Base-by-base conservation (phyloP, 108 stramenopile species). In the Stephanodiscus minutulus region DNA sequence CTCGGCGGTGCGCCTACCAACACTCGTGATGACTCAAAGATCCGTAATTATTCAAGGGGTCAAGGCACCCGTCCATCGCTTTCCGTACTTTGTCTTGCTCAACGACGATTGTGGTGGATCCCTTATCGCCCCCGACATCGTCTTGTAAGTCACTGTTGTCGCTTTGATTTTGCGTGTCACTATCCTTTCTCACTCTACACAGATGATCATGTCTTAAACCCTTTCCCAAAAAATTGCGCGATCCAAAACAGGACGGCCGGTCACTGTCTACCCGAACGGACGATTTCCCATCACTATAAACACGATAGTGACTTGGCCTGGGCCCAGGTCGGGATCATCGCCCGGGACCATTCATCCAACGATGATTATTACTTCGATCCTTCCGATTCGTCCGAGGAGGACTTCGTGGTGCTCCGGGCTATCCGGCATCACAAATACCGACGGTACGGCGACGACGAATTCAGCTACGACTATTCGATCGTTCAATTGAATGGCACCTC, bases 101-200 rank as follows among this genome's bases (percentile, higher is more conserved):
- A 55, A 25, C 25, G 18, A 66, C 2, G 24, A 29, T 54, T 54
- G 52, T 3, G 65, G 65, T 0, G 65, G 65, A 13, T 28, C 52
- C 12, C 18, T 66, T 13, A 66, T 66, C 27, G 65, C 65, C 12
- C 65, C 65, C 1, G 65, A 66, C n/a, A 66, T 66, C 54, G 65
- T 66, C 54, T 31, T 66, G 49, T 29, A 44, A 44, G 43, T 44
- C 11, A 0, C 15, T 44, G 43, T 13, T 12, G 0, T 44, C 43
- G 43, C 43, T 44, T 13, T 3, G 13, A 13, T 4, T 39, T 35
- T 5, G 35, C 35, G 35, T 6, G 35, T 35, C 3, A 3, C 11
- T 39, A 39, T 11, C 39, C 10, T 11, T 11, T 1, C 35, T 36
- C 39, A 41, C 8, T 41, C 39, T 41, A 11, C 8, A 41, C 11